Percentiles rank a stretch among this genome's conserved stretches.
Evolutionary conservation across 306 rosid species (phyloP).

Genomic region (Luffa acutangula): DNA sequence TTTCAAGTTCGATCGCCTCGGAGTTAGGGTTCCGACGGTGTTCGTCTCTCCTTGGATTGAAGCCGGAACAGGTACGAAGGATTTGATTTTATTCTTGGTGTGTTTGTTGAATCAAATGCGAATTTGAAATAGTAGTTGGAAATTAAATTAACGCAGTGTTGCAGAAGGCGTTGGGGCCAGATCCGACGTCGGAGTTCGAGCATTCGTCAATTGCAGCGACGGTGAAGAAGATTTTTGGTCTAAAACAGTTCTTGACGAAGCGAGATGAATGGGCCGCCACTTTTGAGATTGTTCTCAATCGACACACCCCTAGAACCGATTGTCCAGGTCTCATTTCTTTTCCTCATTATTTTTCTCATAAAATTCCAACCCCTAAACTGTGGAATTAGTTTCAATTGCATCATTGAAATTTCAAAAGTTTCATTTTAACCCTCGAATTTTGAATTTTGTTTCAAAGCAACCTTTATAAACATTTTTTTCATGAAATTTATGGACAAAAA

Average conservation of each 20-base stretch:
- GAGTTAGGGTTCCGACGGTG: conserved; percentile 56
- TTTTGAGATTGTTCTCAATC: conserved; percentile 26
- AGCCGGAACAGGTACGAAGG: conserved; percentile 36
- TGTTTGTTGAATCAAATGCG: background rate
- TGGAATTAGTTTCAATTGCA: no score
- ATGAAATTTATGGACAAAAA: no score
- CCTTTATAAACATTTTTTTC: no score
- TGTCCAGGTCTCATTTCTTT: conserved; percentile 24
- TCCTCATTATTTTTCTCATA: background rate
- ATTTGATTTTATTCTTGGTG: background rate
- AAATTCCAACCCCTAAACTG: no score
- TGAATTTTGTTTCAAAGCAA: no score
- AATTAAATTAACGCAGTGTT: conserved; percentile 41
- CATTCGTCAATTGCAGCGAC: conserved; percentile 51
- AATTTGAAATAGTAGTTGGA: background rate
- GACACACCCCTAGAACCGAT: conserved; percentile 30
- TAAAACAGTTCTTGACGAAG: conserved; percentile 43
- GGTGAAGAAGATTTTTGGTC: conserved; percentile 58
- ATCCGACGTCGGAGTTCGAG: conserved; percentile 51
- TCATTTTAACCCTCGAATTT: no score
- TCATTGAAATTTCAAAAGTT: no score
- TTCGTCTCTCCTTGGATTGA: conserved; percentile 70
- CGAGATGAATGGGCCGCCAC: conserved; percentile 47
- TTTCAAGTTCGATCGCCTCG: conserved; percentile 54
- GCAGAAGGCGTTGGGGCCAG: conserved; percentile 45